Evolutionary conservation across 495 filamentous ascomycete genomes (phyloP), one percentile per base, ranked within the genome.

Genomic region (Barbatosphaeria neglecta): DNA sequence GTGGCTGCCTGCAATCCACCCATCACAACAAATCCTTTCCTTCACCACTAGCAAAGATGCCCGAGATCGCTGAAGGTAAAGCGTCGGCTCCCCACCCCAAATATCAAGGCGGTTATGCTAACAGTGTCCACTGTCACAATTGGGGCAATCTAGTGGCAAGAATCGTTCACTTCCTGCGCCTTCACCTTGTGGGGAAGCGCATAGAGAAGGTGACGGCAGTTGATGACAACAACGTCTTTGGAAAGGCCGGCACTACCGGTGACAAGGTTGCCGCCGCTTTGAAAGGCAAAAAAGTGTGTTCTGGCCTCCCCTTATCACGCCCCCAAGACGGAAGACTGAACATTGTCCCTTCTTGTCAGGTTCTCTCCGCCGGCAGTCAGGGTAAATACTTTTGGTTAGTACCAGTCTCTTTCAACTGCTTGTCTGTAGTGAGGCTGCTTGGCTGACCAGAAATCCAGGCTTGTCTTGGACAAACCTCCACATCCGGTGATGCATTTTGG

Each of bases 331-430:
- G 9, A 6, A 2, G 9, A 15, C 31, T 31, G 20, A 19, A 20
- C 6, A 22, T n/a, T 24, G 20, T n/a, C 4, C 11, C 3, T 6
- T 24, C 11, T 2, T 37, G 7, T 19, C 24, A 59, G 57, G 68
- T 95, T 4, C 51, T 81, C 7, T 80, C 78, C 46, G 83, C 86
- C 3, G 80, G 80, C 0, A 86, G 83, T 48, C 90, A 95, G 60
- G 90, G 90, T 17, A 98, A 97, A 75, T 96, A 96, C 57, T 95
- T 97, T 60, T 98, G 92, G 84, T 77, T 50, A 22, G n/a, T n/a
- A n/a, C n/a, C n/a, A n/a, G 63, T 50, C 4, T 31, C 4, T 24
- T 22, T 4, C 10, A 37, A 22, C 23, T 17, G 11, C 16, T 11
- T n/a, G n/a, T n/a, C n/a, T n/a, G n/a, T n/a, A n/a, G n/a, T n/a